Evolutionary conservation across 495 filamentous ascomycete genomes (phyloP).

Genomic region (Oidiodendron maius): DNA sequence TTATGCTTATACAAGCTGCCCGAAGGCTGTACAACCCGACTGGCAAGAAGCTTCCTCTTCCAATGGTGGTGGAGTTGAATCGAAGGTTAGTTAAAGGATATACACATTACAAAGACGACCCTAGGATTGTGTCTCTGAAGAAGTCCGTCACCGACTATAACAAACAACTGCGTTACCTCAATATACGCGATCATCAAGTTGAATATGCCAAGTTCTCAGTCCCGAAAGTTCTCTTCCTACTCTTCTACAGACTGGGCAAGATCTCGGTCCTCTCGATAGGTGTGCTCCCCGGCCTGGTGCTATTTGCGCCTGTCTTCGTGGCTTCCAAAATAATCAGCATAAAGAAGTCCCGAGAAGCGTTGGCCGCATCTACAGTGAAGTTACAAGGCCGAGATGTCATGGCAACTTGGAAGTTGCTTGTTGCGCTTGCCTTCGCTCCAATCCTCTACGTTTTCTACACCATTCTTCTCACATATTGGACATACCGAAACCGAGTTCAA

Average conservation of each 20-base stretch:
- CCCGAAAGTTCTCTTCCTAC: conserved; percentile 62
- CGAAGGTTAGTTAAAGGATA: conserved; percentile 89
- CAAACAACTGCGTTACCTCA: conserved; percentile 74
- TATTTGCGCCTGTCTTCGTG: conserved; percentile 90
- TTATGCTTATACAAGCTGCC: conserved; percentile 97
- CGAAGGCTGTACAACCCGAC: conserved; percentile 89
- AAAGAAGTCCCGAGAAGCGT: conserved; percentile 82
- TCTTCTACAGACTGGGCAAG: conserved; percentile 77
- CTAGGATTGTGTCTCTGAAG: conserved; percentile 72
- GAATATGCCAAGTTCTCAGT: conserved; percentile 82
- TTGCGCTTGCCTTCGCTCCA: conserved; percentile 83
- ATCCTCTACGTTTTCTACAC: conserved; percentile 80
- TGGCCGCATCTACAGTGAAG: conserved; percentile 91
- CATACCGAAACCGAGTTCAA: conserved; percentile 71
- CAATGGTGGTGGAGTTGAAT: conserved; percentile 94
- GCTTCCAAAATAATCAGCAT: conserved; percentile 84
- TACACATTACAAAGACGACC: conserved; percentile 85
- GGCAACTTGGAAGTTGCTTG: conserved; percentile 97
- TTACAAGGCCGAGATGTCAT: conserved; percentile 92
- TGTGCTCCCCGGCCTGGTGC: conserved; percentile 77
- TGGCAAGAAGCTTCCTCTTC: conserved; percentile 88
- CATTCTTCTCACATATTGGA: conserved; percentile 65
- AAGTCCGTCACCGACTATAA: conserved; percentile 83
- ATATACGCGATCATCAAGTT: conserved; percentile 92
- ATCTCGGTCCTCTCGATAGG: conserved; percentile 69